Evolutionary conservation across 176 grass and related monocot genomes (phyloP).

Genomic region (Aegilops sharonensis): DNA sequence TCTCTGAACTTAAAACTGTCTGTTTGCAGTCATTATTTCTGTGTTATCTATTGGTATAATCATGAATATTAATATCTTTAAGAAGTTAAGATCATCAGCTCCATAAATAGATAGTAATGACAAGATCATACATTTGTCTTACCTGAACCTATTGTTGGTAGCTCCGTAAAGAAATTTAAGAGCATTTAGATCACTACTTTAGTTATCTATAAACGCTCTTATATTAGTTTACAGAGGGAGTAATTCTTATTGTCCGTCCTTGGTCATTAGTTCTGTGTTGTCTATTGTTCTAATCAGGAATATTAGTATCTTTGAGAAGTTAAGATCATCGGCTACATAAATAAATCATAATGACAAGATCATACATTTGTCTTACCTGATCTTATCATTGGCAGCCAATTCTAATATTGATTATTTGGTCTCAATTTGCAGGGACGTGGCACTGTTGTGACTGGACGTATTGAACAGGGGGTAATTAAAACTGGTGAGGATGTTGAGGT

Average conservation of each 20-base stretch:
- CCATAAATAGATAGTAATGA: neutral
- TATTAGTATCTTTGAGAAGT: neutral
- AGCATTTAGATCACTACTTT: too few relatives aligned
- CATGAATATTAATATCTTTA: neutral
- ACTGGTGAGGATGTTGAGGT: conserved; percentile 98
- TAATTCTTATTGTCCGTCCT: neutral
- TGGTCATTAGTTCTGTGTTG: neutral
- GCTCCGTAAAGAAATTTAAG: too few relatives aligned
- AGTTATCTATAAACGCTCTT: too few relatives aligned
- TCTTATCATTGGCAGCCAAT: neutral
- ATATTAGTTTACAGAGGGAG: too few relatives aligned
- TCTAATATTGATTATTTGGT: neutral
- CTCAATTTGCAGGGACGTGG: conserved; percentile 74
- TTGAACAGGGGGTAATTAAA: conserved; percentile 96
- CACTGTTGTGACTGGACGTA: conserved; percentile 89
- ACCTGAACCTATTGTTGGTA: neutral
- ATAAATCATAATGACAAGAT: neutral
- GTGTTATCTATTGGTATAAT: neutral
- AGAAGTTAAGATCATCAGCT: neutral
- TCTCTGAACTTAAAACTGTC: neutral
- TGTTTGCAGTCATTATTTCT: neutral
- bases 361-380: neutral
- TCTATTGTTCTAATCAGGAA: neutral
- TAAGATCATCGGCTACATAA: neutral
- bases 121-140: neutral